Percentiles rank a stretch among this genome's conserved stretches.
Conservation (phyloP, 1,284 basidiomycete species). For the Schizophyllum amplum region DNA sequence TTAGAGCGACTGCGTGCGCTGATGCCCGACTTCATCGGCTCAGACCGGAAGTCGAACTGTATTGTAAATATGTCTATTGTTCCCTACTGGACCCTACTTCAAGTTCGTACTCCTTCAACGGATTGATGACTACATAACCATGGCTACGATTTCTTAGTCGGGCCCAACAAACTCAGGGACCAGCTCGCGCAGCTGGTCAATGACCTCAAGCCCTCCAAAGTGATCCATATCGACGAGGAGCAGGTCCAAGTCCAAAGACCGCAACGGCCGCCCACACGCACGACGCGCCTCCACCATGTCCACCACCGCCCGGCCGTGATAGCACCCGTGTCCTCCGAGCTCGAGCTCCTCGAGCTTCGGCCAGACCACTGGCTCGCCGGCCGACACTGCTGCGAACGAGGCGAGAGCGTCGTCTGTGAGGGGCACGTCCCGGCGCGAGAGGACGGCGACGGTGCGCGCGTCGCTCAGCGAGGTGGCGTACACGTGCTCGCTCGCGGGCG, state of each 20-base stretch:
- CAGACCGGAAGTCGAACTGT: too few species aligned
- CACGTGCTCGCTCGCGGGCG: too few species aligned
- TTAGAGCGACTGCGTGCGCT: neutral
- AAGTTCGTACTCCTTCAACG: too few species aligned
- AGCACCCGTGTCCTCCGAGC: neutral
- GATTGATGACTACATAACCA: too few species aligned
- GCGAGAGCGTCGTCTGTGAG: neutral
- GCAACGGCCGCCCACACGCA: neutral
- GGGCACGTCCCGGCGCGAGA: neutral
- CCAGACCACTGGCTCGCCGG: neutral
- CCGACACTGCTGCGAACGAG: neutral
- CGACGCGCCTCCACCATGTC: neutral
- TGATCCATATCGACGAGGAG: neutral
- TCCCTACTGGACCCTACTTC: too few species aligned
- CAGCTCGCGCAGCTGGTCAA: neutral
- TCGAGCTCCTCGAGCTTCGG: neutral
- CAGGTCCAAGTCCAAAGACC: neutral
- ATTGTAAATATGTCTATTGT: too few species aligned
- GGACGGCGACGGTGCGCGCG: neutral
- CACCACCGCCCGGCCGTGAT: neutral
- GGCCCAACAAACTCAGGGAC: neutral
- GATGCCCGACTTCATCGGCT: neutral
- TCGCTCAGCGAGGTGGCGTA: too few species aligned
- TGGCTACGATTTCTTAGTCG: too few species aligned
- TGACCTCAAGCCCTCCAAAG: neutral